phyloP scores from a whole-genome alignment of 2,329 filamentous ascomycete genomes.

The Colletotrichum shisoi region DNA sequence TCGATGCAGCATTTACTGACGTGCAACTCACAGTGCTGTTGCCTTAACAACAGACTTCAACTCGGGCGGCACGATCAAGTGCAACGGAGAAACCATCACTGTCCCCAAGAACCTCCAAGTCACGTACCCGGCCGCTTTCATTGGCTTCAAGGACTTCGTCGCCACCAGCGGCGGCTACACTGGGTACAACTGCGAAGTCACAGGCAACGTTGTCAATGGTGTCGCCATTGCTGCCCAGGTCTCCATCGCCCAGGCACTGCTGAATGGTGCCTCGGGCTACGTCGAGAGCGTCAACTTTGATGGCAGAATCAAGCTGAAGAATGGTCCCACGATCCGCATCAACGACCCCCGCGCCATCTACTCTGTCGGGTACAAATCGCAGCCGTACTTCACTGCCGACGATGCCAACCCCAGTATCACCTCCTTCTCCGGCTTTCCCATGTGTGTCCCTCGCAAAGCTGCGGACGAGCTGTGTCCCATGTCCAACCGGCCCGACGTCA shows the following conservation, averaged over 20 bases:
- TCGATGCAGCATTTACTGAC: background rate
- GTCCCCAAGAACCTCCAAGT: constrained; percentile 41
- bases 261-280: constrained; percentile 49
- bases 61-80: constrained; percentile 37
- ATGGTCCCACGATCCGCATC: constrained; percentile 50
- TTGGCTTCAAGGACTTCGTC: constrained; percentile 40
- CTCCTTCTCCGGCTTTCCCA: constrained; percentile 59
- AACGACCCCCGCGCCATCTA: constrained; percentile 57
- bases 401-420: constrained; percentile 57
- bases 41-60: constrained; percentile 26
- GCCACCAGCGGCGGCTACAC: constrained; percentile 19
- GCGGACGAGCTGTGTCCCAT: constrained; percentile 49
- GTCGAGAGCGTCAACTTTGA: constrained; percentile 48
- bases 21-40: constrained; percentile 29
- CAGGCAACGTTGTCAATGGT: constrained; percentile 51
- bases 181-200: constrained; percentile 43
- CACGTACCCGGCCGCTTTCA: constrained; percentile 40
- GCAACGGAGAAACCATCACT: constrained; percentile 37
- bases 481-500: constrained; percentile 47
- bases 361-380: constrained; percentile 47
- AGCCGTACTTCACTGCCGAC: constrained; percentile 57
- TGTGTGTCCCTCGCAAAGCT: constrained; percentile 58
- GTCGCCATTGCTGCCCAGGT: constrained; percentile 51
- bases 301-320: constrained; percentile 49
- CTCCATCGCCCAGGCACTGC: constrained; percentile 48